phyloP scores from a whole-genome alignment of 2,329 filamentous ascomycete genomes.

The Fusarium caatingaense region DNA sequence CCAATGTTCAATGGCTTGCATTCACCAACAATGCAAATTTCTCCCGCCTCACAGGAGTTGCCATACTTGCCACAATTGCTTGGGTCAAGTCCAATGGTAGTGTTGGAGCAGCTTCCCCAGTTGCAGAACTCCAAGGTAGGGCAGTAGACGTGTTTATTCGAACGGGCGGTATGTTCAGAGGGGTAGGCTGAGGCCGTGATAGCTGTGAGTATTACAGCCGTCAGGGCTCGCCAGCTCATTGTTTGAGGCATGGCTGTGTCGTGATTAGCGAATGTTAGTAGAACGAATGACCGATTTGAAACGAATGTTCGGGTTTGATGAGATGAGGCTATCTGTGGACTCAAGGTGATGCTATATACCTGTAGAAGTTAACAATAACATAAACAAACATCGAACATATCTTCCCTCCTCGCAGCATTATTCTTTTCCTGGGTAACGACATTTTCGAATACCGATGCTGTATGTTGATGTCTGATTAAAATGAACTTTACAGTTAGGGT shows the following conservation, averaged over 20 bases:
- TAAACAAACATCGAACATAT: not conserved
- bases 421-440: not conserved
- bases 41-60: slow-evolving; percentile 21
- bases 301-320: not conserved
- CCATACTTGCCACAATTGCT: slow-evolving; percentile 17
- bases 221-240: slow-evolving; percentile 19
- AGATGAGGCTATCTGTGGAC: not conserved
- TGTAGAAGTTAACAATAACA: not conserved
- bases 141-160: slow-evolving; percentile 6
- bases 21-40: slow-evolving; percentile 26
- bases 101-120: slow-evolving; percentile 25
- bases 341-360: not conserved
- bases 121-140: slow-evolving; percentile 23
- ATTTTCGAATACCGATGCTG: not conserved
- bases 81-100: slow-evolving; percentile 33
- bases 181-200: slow-evolving; percentile 11
- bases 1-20: slow-evolving; percentile 20
- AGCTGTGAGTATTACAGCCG: not conserved
- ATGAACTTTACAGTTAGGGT: too few species aligned
- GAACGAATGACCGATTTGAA: not conserved
- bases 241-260: slow-evolving; percentile 13
- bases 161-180: slow-evolving; percentile 7
- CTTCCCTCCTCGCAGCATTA: not conserved
- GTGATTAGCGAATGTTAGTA: not conserved
- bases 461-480: not conserved